Conservation (phyloP, 2,329 filamentous ascomycete genomes). For the Rhexocercosporidium sp. region DNA sequence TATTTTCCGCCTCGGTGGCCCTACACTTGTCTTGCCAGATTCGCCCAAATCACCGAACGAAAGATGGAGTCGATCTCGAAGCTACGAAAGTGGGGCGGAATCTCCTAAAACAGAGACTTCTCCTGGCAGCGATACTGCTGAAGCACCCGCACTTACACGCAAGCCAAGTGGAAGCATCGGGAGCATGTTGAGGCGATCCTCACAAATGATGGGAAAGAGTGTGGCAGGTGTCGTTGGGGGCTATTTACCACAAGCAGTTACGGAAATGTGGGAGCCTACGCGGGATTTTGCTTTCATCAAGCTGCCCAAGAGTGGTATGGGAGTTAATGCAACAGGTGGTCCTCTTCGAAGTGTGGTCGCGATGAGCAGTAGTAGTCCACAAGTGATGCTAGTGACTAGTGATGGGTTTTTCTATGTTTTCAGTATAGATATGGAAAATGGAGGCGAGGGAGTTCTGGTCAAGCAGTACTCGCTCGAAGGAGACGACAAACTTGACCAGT, state of each 20-base stretch:
- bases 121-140: slow-evolving; percentile 39
- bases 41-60: slow-evolving; percentile 42
- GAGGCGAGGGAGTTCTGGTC: slow-evolving; percentile 88
- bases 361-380: slow-evolving; percentile 91
- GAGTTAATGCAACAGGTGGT: slow-evolving; percentile 44
- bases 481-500: slow-evolving; percentile 42
- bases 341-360: slow-evolving; percentile 91
- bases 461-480: slow-evolving; percentile 79
- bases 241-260: slow-evolving; percentile 90
- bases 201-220: slow-evolving; percentile 88
- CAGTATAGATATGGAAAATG: slow-evolving; percentile 91
- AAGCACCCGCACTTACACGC: slow-evolving; percentile 43
- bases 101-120: slow-evolving; percentile 48
- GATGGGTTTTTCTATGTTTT: slow-evolving; percentile 96
- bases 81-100: slow-evolving; percentile 60
- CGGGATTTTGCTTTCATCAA: slow-evolving; percentile 98
- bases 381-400: slow-evolving; percentile 97
- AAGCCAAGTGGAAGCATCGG: slow-evolving; percentile 79
- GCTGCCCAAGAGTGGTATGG: slow-evolving; percentile 67
- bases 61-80: slow-evolving; percentile 46
- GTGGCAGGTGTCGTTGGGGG: slow-evolving; percentile 89
- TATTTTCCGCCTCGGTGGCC: slow-evolving; percentile 80
- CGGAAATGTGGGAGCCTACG: slow-evolving; percentile 96
- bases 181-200: slow-evolving; percentile 91
- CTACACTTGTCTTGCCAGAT: slow-evolving; percentile 43